phyloP scores from a whole-genome alignment of 2,329 filamentous ascomycete genomes.

The Plectosphaerella cucumerina region DNA sequence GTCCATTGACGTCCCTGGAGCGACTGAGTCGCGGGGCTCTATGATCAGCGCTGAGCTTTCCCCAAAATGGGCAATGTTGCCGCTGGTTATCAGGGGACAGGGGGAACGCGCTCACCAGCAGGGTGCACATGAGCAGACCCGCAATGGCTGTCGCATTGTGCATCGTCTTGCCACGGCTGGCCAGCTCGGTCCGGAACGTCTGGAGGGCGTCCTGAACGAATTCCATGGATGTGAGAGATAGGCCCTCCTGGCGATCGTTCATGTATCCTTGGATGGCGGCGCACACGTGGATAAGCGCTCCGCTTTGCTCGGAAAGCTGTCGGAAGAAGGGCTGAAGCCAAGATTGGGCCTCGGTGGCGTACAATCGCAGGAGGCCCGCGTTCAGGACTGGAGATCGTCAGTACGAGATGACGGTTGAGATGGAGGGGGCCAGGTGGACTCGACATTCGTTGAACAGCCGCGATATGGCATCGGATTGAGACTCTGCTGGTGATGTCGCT shows the following conservation, averaged over 20 bases:
- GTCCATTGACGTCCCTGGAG: constrained; percentile 9
- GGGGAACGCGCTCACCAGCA: constrained; percentile 5
- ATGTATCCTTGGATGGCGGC: constrained; percentile 9
- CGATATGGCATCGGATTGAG: not conserved
- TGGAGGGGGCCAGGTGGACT: not conserved
- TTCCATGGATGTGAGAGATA: constrained; percentile 10
- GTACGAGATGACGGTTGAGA: not conserved
- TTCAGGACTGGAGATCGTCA: constrained; percentile 5
- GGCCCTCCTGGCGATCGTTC: constrained; percentile 4
- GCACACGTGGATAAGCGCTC: constrained; percentile 8
- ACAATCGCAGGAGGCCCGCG: constrained; percentile 7
- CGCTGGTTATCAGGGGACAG: not conserved
- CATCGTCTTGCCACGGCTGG: constrained; percentile 4
- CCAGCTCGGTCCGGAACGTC: constrained; percentile 10
- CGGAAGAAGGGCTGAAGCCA: constrained; percentile 10
- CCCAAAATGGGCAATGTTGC: not conserved
- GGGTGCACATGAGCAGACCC: constrained; percentile 8
- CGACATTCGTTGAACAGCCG: not conserved
- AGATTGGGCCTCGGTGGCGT: constrained; percentile 6
- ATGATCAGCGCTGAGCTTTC: not conserved
- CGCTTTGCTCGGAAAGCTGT: constrained; percentile 5
- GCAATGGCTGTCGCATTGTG: constrained; percentile 9
- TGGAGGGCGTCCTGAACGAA: constrained; percentile 10
- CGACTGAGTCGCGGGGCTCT: not conserved
- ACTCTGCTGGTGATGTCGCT: too few species aligned